These are phyloP conservation scores for Cicer judaicum DNA, from an alignment of 306 rosid genomes.

Conservation along the genomic window DNA sequence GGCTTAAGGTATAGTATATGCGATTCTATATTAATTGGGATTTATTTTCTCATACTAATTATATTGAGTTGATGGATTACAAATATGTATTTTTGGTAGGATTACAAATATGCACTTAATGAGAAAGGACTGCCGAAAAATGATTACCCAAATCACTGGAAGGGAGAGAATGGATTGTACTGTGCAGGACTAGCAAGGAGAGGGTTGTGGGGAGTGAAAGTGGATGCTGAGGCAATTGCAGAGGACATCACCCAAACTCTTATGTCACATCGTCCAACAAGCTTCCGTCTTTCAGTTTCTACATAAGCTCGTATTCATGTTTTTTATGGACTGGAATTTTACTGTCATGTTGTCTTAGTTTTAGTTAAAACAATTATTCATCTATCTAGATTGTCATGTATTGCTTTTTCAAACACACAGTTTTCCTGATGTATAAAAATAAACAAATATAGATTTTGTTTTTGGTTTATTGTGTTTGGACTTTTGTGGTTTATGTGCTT, in stretches of 20 bases:
- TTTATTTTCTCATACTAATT: background rate
- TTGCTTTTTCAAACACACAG: too few species aligned
- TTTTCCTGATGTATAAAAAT: too few species aligned
- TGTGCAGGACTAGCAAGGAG: constrained; percentile 63
- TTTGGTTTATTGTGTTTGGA: too few species aligned
- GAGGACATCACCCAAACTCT: constrained; percentile 47
- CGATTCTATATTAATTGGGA: background rate
- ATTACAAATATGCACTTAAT: constrained; percentile 45
- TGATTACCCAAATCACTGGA: constrained; percentile 58
- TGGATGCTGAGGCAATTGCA: constrained; percentile 56
- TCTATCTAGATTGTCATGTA: too few species aligned
- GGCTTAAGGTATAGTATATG: constrained; percentile 61
- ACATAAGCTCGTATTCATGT: background rate
- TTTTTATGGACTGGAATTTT: too few species aligned
- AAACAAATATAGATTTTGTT: too few species aligned
- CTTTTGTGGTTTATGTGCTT: too few species aligned
- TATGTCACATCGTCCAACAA: background rate
- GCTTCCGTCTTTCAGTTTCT: background rate
- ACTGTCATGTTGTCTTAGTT: too few species aligned
- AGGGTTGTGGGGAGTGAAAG: constrained; percentile 58
- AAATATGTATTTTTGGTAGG: constrained; percentile 36
- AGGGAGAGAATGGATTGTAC: constrained; percentile 60
- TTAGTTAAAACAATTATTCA: too few species aligned
- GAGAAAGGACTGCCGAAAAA: constrained; percentile 61
- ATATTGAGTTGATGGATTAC: background rate